Conservation (phyloP, 345 rosid genomes). For the Adansonia digitata region DNA sequence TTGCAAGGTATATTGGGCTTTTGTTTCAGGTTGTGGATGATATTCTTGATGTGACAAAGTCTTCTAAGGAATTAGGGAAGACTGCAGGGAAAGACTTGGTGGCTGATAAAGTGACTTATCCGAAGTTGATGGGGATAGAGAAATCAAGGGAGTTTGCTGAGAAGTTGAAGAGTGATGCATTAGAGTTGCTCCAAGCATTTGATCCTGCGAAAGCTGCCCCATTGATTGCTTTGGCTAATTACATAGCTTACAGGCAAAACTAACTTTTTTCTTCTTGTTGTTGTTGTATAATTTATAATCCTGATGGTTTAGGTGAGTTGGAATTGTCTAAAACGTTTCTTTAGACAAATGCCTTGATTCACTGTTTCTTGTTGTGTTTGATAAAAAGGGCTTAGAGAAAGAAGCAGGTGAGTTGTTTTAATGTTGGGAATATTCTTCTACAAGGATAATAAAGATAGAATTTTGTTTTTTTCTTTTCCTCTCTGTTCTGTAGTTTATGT, state of each 20-base stretch:
- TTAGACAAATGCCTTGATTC: not conserved
- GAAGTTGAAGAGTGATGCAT: conserved; percentile 66
- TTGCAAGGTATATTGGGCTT: conserved; percentile 65
- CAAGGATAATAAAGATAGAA: not conserved
- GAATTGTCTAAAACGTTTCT: not conserved
- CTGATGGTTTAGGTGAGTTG: not conserved
- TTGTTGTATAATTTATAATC: not conserved
- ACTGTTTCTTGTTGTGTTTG: conserved; percentile 1
- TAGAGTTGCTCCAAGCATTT: conserved; percentile 53
- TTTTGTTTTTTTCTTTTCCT: not conserved
- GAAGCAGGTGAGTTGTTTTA: not conserved
- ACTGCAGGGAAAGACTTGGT: conserved; percentile 93
- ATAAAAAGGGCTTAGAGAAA: not conserved
- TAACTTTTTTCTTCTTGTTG: conserved; percentile 13
- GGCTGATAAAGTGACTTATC: conserved; percentile 78
- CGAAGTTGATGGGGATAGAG: conserved; percentile 81
- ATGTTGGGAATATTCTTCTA: not conserved
- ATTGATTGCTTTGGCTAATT: conserved; percentile 79
- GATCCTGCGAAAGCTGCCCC: conserved; percentile 72
- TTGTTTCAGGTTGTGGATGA: conserved; percentile 96
- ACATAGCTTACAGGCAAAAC: conserved; percentile 78
- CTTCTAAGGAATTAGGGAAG: conserved; percentile 80
- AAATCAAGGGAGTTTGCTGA: conserved; percentile 65
- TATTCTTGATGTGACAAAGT: conserved; percentile 83
- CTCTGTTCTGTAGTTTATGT: not conserved